phyloP scores from a whole-genome alignment of 306 rosid species.

The Canavalia ensiformis region DNA sequence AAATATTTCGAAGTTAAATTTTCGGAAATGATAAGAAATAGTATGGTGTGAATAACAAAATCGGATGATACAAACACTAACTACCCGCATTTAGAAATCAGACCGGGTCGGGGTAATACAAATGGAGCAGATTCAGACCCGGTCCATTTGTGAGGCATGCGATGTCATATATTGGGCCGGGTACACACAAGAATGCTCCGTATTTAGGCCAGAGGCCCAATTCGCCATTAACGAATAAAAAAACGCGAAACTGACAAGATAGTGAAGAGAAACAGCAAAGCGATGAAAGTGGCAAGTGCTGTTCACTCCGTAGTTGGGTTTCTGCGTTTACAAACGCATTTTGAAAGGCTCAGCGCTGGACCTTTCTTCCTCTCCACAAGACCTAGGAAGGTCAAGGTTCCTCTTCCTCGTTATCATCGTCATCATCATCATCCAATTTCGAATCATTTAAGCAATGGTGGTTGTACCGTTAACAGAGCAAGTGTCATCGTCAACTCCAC shows the following conservation, averaged over 20 bases:
- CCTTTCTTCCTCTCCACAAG: slow-evolving; percentile 36
- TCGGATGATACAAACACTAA: no score
- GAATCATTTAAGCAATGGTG: slow-evolving; percentile 23
- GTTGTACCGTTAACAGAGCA: background rate
- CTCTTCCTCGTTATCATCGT: slow-evolving; percentile 5
- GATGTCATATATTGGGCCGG: background rate
- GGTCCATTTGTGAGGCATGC: no score
- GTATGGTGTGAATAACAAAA: no score
- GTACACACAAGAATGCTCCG: background rate
- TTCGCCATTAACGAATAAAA: background rate
- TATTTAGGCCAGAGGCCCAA: background rate
- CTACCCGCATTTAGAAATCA: no score
- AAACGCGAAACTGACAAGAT: background rate
- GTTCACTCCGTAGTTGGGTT: slow-evolving; percentile 33
- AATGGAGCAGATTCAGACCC: no score
- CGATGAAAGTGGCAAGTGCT: slow-evolving; percentile 51
- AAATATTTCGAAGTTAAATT: no score
- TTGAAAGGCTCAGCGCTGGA: slow-evolving; percentile 25
- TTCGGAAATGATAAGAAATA: no score
- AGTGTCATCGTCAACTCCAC: slow-evolving; percentile 37
- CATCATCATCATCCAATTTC: background rate
- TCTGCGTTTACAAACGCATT: slow-evolving; percentile 29
- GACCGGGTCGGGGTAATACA: no score
- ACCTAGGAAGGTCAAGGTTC: background rate
- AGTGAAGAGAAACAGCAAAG: background rate